Evolutionary conservation across 768 basidiomycete genomes (phyloP).

Genomic region (Collybia sordida): DNA sequence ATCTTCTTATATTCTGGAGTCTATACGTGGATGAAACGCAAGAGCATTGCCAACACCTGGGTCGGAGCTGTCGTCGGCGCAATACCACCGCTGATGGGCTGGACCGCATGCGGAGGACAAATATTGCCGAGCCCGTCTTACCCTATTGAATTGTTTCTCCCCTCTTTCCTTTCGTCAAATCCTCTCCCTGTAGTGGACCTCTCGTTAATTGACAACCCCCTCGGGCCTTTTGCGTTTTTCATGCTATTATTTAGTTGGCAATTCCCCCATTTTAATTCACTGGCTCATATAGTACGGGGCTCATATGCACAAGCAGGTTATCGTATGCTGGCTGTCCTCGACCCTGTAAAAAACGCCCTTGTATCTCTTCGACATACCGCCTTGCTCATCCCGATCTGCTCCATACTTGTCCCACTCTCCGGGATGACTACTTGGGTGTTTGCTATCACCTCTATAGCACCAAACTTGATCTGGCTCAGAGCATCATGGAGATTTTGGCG

Average conservation of each 20-base stretch:
- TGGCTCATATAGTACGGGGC: constrained; percentile 84
- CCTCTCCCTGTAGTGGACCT: constrained; percentile 35
- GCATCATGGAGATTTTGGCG: constrained; percentile 79
- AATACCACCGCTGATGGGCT: constrained; percentile 95
- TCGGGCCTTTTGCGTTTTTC: constrained; percentile 79
- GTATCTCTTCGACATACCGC: constrained; percentile 84
- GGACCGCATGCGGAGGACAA: constrained; percentile 90
- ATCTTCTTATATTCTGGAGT: constrained; percentile 87
- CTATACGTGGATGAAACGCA: constrained; percentile 93
- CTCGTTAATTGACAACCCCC: constrained; percentile 72
- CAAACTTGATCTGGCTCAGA: constrained; percentile 68
- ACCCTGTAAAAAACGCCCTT: constrained; percentile 76
- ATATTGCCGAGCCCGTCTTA: constrained; percentile 65
- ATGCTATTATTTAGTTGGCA: constrained; percentile 94
- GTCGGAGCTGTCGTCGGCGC: constrained; percentile 91
- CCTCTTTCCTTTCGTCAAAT: constrained; percentile 49
- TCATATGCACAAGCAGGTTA: constrained; percentile 95
- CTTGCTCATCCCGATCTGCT: constrained; percentile 75
- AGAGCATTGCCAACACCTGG: constrained; percentile 86
- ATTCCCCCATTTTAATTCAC: constrained; percentile 95
- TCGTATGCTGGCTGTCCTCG: constrained; percentile 84
- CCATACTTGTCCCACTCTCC: constrained; percentile 79
- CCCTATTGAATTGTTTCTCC: constrained; percentile 60
- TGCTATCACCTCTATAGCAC: constrained; percentile 70
- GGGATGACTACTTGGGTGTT: constrained; percentile 94